Percentiles rank a stretch among this genome's conserved stretches.
Evolutionary conservation across 495 filamentous ascomycete genomes (phyloP).

Genomic region (Aspergillus hancockii): DNA sequence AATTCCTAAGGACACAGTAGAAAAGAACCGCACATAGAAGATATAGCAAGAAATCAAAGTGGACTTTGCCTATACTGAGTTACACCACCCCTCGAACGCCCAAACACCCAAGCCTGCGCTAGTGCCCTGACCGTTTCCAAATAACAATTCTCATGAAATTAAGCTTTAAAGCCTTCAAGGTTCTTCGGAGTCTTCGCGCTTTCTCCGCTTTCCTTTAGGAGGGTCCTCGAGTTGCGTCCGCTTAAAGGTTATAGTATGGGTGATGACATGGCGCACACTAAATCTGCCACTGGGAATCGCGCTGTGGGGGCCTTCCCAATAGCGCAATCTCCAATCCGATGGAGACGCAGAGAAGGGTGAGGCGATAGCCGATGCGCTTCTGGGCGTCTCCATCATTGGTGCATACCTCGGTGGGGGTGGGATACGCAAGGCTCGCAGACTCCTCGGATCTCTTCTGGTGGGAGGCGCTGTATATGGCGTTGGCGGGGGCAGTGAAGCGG

Average conservation of each 20-base stretch:
- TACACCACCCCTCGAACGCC: constrained; percentile 5
- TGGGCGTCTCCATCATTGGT: constrained; percentile 29
- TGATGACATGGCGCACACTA: constrained; percentile 52
- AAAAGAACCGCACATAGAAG: background rate
- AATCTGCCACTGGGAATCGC: constrained; percentile 31
- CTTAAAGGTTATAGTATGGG: constrained; percentile 50
- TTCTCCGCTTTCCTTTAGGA: constrained; percentile 44
- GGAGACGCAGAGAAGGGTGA: constrained; percentile 40
- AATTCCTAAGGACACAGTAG: background rate
- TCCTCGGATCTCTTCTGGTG: constrained; percentile 25
- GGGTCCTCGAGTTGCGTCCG: constrained; percentile 40
- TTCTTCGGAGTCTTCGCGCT: constrained; percentile 8
- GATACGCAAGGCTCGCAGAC: constrained; percentile 43
- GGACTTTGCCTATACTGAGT: background rate
- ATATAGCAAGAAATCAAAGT: background rate
- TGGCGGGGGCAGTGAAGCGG: constrained; percentile 37
- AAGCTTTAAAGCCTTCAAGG: background rate
- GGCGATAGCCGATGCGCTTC: constrained; percentile 28
- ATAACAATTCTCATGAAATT: background rate
- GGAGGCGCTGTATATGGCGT: constrained; percentile 29
- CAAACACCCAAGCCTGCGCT: constrained; percentile 12
- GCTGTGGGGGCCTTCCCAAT: constrained; percentile 36
- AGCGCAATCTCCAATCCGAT: constrained; percentile 41
- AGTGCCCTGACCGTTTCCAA: constrained; percentile 3
- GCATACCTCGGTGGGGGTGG: constrained; percentile 31